Base-by-base conservation (phyloP, 2,329 filamentous ascomycete species). In the Claviceps digitariae region DNA sequence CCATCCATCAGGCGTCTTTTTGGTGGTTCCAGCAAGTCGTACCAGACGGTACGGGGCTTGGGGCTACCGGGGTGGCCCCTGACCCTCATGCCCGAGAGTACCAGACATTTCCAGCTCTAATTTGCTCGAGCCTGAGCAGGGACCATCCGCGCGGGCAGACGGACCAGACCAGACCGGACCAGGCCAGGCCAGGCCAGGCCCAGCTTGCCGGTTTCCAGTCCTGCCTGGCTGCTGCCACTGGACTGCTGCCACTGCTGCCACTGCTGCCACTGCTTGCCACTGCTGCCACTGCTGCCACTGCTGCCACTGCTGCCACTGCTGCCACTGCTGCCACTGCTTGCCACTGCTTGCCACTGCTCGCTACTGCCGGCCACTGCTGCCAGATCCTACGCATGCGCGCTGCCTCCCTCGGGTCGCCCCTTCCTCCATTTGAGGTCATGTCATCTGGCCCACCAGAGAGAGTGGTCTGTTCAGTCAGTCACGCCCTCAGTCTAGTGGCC, bases 361-460 rank as follows among this genome's bases (percentile, higher is more conserved):
- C n/a, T n/a, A n/a, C n/a, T n/a, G n/a, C n/a, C n/a, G n/a, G n/a
- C n/a, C n/a, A n/a, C n/a, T n/a, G n/a, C n/a, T n/a, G n/a, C n/a
- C n/a, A n/a, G n/a, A n/a, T n/a, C n/a, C n/a, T n/a, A n/a, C n/a
- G n/a, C n/a, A n/a, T n/a, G n/a, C n/a, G 7, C 6, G 27, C 27
- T 48, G 46, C 29, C 46, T 40, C 43, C 50, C 50, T 20, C 23
- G 50, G 50, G 50, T 46, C 43, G 50, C 27, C 31, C 50, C 43
- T 29, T 51, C 50, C 46, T 48, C 46, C 31, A 6, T 13, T 29
- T 31, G 15, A 36, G 17, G 13, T 29, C 25, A 29, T 47, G 44
- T 47, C 44, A 47, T 29, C 44, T n/a, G 44, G 44, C 25, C 44
- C 8, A 31, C 17, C 44, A 46, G 44, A 29, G 2, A 17, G 43